Evolutionary conservation across 2,329 filamentous ascomycete genomes (phyloP), one percentile per base, ranked within the genome.

Genomic region (Mycocentrospora acerina): DNA sequence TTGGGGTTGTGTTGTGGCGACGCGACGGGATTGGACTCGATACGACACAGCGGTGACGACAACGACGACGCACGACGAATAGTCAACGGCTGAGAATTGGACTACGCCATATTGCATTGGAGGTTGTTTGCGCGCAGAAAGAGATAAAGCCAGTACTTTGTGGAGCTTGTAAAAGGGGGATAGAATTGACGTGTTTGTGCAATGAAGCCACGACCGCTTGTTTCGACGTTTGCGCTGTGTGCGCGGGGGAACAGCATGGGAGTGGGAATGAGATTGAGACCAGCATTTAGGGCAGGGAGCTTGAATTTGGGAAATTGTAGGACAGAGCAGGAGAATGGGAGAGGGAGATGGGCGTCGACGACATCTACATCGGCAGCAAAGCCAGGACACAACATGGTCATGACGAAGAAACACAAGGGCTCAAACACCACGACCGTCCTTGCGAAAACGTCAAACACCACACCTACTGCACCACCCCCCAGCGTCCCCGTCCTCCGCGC

Each of bases 191-290:
- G 16, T 15, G n/a, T 5, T 9, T 16, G 4, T 16, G 17, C 24
- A 11, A 62, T 59, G 58, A 58, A 55, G 34, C 43, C 58, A 29
- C 57, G 48, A 42, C 51, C 49, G 4, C 38, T 42, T 11, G 38
- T 51, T 14, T 32, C 42, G 18, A 35, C 46, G 3, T 28, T 47
- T 8, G 14, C 32, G 4, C 17, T 30, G 12, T 24, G 37, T 2
- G 18, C 27, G 12, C 42, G 29, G 18, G 24, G 47, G 15, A 39
- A 27, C 8, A 12, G 32, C 17, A 25, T 19, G 16, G 16, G 12
- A 8, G 9, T 32, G 17, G 22, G 31, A 22, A 24, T 26, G 14
- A 13, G 26, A 13, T 17, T 12, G 12, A 4, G 27, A 3, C 10
- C 24, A 14, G 30, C 18, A 22, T 35, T 5, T 16, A 12, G 13